Conservation (phyloP, 306 rosid genomes). For the Castanopsis chinensis region DNA sequence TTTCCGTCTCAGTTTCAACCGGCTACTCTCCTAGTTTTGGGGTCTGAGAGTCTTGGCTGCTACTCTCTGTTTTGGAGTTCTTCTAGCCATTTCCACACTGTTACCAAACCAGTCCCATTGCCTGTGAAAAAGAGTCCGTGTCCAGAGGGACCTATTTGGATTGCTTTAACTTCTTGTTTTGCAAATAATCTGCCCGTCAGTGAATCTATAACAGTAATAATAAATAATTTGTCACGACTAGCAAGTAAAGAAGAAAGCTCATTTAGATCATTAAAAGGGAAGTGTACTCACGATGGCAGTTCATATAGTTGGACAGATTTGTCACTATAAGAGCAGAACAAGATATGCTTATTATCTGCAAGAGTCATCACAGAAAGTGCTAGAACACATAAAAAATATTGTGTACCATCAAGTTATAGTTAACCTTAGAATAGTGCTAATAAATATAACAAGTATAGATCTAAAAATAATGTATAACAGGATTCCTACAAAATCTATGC, state of each 20-base stretch:
- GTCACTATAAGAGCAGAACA: conserved; percentile 39
- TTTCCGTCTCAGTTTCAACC: too few relatives aligned
- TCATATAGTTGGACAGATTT: conserved; percentile 40
- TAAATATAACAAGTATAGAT: too few relatives aligned
- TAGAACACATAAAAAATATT: conserved; percentile 5
- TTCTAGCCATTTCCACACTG: conserved; percentile 35
- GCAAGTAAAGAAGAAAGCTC: too few relatives aligned
- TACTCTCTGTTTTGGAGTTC: not conserved
- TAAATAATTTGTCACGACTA: not conserved
- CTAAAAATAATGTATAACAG: too few relatives aligned
- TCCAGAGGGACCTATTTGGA: conserved; percentile 33
- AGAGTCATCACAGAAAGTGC: conserved; percentile 34
- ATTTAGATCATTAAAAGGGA: not conserved
- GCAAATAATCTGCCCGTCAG: not conserved
- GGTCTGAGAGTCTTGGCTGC: too few relatives aligned
- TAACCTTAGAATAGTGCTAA: not conserved
- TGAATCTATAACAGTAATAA: not conserved
- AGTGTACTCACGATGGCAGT: conserved; percentile 46
- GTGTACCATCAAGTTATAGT: not conserved
- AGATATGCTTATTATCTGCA: conserved; percentile 20
- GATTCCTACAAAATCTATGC: too few relatives aligned
- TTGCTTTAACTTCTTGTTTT: conserved; percentile 13
- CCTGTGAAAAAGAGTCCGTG: conserved; percentile 46
- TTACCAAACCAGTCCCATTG: conserved; percentile 34
- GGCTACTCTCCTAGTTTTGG: too few relatives aligned